Base-by-base conservation (phyloP, 139 green algal genomes). In the Zygnema circumcarinatum region DNA sequence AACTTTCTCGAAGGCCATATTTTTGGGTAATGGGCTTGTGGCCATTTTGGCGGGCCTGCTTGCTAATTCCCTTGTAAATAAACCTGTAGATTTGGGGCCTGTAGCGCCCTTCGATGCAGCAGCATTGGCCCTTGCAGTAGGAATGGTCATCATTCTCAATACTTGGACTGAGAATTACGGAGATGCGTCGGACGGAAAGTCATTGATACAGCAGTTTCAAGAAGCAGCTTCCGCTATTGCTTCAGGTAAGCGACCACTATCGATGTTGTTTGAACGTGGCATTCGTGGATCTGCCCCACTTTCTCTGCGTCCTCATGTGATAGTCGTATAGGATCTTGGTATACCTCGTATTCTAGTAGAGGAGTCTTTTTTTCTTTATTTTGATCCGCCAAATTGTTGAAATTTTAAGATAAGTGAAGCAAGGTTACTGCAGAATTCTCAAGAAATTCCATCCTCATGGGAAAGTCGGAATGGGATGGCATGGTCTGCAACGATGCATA, bases 191-290 rank as follows among this genome's bases (percentile, higher is more conserved):
- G 54, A 86, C 74, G 69, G 31, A 22, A 89, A 89, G 81, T 75
- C 78, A 7, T 33, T 89, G 1, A 31, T 62, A 56, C 36, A 89
- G 78, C 84, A 89, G 79, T 89, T 89, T 54, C 52, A 89, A 62
- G 29, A 52, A 1, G 84, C 84, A 20, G 79, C 32, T 53, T n/a
- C n/a, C 84, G 83, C 83, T 38, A 89, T 88, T 31, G 75, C 83
- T 73, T 88, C 83, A 88, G 83, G 83, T 87, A 29, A 83, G 81
- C 92, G 95, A 98, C 88, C 91, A 93, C 7, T 83, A 98, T 98
- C 98, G 92, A 98, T 96, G 1, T 98, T 98, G 91, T 95, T 98
- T 0, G 98, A 98, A 93, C 92, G 98, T 81, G 98, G 96, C 95
- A 98, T 95, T 0, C 95, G 95, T 21, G 95, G 95, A 11, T 92